Base-by-base conservation (phyloP, 306 rosid genomes). In the Ammopiptanthus mongolicus region DNA sequence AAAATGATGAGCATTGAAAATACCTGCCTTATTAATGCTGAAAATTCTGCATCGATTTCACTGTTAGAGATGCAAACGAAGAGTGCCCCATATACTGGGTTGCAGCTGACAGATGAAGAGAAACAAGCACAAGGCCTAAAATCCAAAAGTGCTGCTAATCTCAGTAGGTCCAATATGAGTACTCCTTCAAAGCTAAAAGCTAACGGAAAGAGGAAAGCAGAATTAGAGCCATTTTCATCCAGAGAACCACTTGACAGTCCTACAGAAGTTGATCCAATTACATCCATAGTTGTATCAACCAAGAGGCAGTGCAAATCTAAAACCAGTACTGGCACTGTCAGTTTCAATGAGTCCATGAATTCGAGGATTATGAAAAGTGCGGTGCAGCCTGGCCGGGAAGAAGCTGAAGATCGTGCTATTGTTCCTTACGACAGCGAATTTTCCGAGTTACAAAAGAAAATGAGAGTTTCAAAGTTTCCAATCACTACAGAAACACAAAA, bases 281-380 rank as follows among this genome's bases (percentile, higher is more conserved):
- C 82, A 29, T 61, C 77, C 11, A 18, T 44, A 47, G 8, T 25
- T 22, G 72, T 77, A 77, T 46, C 83, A 65, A 33, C 44, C 53
- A 84, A 83, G 83, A 83, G 88, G 74, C 83, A 51, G 78, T 65
- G 67, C 15, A 89, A 67, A 59, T 69, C 79, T 5, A 65, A 73
- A 74, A 6, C 69, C 37, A 44, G 50, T 55, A 74, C 55, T 25
- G 77, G 75, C 60, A 42, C 46, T 80, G 46, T 79, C 46, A 50
- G 51, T 78, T 78, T 58, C 31, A 58, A 74, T 41, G 76, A 80
- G 70, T 22, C 86, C 14, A 41, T 55, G 29, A 48, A 42, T 21
- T 8, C 67, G 63, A 81, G 63, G 77, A 64, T 42, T 31, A 6
- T 53, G 12, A 72, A 80, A 74, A 68, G 70, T 52, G 22, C 77